These are phyloP conservation scores for Phytophthora hibernalis DNA, from an alignment of 352 stramenopile genomes.

Conservation along the genomic window DNA sequence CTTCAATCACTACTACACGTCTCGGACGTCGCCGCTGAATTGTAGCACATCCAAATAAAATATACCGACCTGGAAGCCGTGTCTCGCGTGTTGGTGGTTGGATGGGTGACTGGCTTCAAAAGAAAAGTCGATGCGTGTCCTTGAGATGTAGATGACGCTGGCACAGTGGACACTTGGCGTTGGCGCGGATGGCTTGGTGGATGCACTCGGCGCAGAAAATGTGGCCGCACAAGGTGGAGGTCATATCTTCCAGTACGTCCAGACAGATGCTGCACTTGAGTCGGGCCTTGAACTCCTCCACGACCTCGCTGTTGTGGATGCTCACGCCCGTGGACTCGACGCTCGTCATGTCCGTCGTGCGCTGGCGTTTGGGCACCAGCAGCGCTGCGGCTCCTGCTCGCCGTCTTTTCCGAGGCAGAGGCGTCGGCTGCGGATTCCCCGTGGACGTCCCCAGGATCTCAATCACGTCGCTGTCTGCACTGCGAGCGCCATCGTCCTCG, in stretches of 20 bases:
- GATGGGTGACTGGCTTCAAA: slow-evolving; percentile 44
- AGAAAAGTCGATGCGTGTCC: slow-evolving; percentile 85
- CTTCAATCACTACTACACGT: slow-evolving; percentile 57
- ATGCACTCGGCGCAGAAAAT: slow-evolving; percentile 85
- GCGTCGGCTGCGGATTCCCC: slow-evolving; percentile 15
- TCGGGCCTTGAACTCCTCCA: slow-evolving; percentile 76
- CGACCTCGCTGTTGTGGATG: slow-evolving; percentile 75
- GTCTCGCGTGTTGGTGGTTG: not conserved
- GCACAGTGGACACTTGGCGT: slow-evolving; percentile 79
- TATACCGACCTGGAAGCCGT: slow-evolving; percentile 20
- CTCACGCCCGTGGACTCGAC: slow-evolving; percentile 76
- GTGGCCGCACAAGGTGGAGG: slow-evolving; percentile 81
- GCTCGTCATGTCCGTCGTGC: slow-evolving; percentile 50
- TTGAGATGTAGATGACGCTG: slow-evolving; percentile 63
- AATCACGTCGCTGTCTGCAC: slow-evolving; percentile 52
- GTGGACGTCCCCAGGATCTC: slow-evolving; percentile 53
- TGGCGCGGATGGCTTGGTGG: slow-evolving; percentile 68
- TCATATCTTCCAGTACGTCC: slow-evolving; percentile 81
- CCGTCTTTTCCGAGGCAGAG: slow-evolving; percentile 55
- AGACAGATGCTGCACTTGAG: slow-evolving; percentile 90
- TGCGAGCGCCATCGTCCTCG: slow-evolving; percentile 45
- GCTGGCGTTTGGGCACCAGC: slow-evolving; percentile 33
- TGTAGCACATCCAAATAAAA: slow-evolving; percentile 35
- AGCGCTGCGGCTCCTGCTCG: slow-evolving; percentile 16
- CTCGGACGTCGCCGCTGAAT: slow-evolving; percentile 5